Evolutionary conservation across 2,329 filamentous ascomycete genomes (phyloP).

Genomic region (Botrytis porri): DNA sequence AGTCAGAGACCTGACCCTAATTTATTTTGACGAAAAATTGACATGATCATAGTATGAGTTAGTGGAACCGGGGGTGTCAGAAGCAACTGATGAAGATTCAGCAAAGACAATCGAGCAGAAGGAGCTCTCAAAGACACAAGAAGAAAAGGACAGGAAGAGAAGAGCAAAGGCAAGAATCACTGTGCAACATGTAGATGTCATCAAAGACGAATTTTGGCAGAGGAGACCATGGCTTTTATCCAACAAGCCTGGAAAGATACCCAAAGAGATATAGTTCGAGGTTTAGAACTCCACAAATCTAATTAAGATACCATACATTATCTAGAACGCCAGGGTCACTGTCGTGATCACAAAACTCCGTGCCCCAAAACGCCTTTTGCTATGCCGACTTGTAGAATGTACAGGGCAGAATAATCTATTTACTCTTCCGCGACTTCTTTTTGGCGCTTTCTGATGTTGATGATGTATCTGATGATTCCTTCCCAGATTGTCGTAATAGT

Average conservation of each 20-base stretch:
- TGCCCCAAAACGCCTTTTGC: constrained; percentile 30
- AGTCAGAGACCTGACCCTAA: constrained; percentile 16
- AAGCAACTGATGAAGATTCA: constrained; percentile 47
- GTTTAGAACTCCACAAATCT: constrained; percentile 21
- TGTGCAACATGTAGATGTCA: constrained; percentile 87
- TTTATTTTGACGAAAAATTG: constrained; percentile 9
- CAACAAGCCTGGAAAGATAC: constrained; percentile 68
- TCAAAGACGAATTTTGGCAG: constrained; percentile 93
- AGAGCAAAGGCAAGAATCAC: constrained; percentile 76
- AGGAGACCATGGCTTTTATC: constrained; percentile 79
- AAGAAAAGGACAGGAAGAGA: constrained; percentile 78
- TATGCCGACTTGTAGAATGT: constrained; percentile 12
- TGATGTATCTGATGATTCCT: constrained; percentile 27
- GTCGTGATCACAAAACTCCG: constrained; percentile 20
- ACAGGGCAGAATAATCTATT: not conserved
- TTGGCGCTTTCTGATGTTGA: constrained; percentile 33
- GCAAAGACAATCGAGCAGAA: constrained; percentile 49
- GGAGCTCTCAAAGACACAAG: constrained; percentile 71
- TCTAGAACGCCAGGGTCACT: constrained; percentile 22
- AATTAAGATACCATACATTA: constrained; percentile 19
- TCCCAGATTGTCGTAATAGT: constrained; percentile 28
- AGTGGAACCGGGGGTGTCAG: constrained; percentile 51
- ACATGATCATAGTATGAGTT: constrained; percentile 59
- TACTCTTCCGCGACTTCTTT: constrained; percentile 34
- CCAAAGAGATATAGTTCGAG: constrained; percentile 48